Evolutionary conservation across 345 rosid genomes (phyloP).

Genomic region (Eucalyptus leucophloia): DNA sequence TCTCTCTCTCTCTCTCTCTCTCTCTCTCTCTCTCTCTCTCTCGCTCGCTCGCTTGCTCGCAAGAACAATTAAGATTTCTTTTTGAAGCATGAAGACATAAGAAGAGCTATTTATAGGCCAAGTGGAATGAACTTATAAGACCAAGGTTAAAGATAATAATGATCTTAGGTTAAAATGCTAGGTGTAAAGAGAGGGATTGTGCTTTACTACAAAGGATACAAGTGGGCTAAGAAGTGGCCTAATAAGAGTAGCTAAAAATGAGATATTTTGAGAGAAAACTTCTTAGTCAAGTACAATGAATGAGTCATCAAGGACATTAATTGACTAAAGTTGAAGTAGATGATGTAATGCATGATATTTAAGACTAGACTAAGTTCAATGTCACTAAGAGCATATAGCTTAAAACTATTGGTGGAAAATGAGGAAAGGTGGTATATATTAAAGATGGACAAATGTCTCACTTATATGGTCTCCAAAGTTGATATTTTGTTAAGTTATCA

Average conservation of each 20-base stretch:
- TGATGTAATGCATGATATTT: not conserved
- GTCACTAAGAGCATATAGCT: not conserved
- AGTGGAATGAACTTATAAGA: not conserved
- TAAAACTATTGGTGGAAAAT: not conserved
- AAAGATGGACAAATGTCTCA: too few relatives aligned
- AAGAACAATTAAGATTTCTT: too few relatives aligned
- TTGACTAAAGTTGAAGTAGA: not conserved
- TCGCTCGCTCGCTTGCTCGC: fast-evolving
- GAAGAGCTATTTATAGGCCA: too few relatives aligned
- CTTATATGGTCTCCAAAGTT: too few relatives aligned
- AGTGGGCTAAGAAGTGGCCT: not conserved
- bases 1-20: too few relatives aligned
- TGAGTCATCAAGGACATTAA: not conserved
- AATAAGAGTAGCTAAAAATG: not conserved
- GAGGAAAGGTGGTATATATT: too few relatives aligned
- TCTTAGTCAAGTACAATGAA: not conserved
- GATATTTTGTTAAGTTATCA: too few relatives aligned
- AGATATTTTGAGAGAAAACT: not conserved
- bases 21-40: too few relatives aligned
- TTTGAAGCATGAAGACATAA: too few relatives aligned
- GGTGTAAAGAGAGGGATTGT: not conserved
- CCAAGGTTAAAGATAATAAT: not conserved
- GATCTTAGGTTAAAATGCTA: not conserved
- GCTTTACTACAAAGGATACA: not conserved
- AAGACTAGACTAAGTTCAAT: not conserved